Conservation (phyloP, 2,329 filamentous ascomycete species). For the Mycosphaerella sp. region DNA sequence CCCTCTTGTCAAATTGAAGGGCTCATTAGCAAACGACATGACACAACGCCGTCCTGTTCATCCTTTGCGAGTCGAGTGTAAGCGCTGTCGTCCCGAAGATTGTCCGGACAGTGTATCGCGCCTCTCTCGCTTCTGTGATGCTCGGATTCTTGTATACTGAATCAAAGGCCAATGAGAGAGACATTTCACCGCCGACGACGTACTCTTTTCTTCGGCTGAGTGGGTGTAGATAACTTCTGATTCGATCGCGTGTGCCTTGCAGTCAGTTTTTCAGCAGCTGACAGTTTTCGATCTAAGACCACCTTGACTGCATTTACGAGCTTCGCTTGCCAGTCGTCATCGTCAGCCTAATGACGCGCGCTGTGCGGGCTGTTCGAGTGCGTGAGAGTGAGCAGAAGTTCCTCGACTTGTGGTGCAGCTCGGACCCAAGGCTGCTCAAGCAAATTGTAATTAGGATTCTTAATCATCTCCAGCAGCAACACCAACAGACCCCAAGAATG, state of each 20-base stretch:
- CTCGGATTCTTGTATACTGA: too few species aligned
- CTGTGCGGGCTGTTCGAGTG: conserved; percentile 24
- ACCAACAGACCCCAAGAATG: conserved; percentile 94
- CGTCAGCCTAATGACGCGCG: conserved; percentile 15
- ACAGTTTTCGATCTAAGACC: too few species aligned
- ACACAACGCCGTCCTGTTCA: too few species aligned
- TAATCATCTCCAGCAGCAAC: conserved; percentile 80
- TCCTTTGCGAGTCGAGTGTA: too few species aligned
- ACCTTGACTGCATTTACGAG: background rate
- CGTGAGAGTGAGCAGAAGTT: conserved; percentile 19
- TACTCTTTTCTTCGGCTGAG: too few species aligned
- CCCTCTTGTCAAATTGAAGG: conserved; percentile 24
- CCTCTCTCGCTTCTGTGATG: too few species aligned
- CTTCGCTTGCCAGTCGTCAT: conserved; percentile 9
- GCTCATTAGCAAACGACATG: conserved; percentile 1
- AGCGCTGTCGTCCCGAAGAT: too few species aligned
- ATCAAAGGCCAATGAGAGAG: too few species aligned
- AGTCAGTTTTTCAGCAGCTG: too few species aligned
- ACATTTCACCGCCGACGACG: too few species aligned
- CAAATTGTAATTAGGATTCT: conserved; percentile 86
- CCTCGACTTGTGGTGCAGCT: conserved; percentile 69
- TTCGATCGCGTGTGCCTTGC: too few species aligned
- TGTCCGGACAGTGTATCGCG: background rate
- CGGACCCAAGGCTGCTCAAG: conserved; percentile 93
- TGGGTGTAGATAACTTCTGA: too few species aligned